Conservation (phyloP, 2,329 filamentous ascomycete species). For the Emergomyces orientalis region DNA sequence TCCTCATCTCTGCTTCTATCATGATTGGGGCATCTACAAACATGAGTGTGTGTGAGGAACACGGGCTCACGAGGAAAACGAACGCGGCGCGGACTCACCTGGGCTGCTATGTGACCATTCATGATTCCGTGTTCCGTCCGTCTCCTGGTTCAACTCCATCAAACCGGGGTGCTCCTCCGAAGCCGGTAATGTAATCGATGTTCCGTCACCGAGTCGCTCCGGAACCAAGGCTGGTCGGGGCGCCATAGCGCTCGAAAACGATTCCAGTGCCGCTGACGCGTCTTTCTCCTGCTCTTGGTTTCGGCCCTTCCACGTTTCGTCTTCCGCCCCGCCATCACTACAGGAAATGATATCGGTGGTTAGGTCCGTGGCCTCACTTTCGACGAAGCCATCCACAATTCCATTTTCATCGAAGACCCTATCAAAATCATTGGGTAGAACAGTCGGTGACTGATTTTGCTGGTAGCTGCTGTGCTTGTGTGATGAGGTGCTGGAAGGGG, state of each 20-base stretch:
- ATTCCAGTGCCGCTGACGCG: background rate
- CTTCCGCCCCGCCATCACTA: background rate
- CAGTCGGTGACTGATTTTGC: background rate
- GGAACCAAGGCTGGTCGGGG: background rate
- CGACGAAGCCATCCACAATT: background rate
- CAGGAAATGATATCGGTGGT: background rate
- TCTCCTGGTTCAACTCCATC: background rate
- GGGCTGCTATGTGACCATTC: background rate
- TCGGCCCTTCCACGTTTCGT: background rate
- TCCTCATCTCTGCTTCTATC: background rate
- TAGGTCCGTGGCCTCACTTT: background rate
- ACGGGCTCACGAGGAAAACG: background rate
- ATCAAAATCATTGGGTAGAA: background rate
- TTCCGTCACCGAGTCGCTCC: background rate
- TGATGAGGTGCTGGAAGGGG: background rate
- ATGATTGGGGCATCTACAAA: background rate
- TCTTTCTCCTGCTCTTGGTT: background rate
- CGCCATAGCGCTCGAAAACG: background rate
- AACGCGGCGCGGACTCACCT: background rate
- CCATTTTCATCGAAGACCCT: background rate
- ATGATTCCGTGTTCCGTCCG: background rate
- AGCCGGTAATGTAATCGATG: background rate
- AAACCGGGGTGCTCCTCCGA: background rate
- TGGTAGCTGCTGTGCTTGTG: background rate
- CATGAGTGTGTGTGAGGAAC: background rate